These are phyloP conservation scores for Solanum piurae DNA, from an alignment of 257 asterid genomes.

Conservation along the genomic window DNA sequence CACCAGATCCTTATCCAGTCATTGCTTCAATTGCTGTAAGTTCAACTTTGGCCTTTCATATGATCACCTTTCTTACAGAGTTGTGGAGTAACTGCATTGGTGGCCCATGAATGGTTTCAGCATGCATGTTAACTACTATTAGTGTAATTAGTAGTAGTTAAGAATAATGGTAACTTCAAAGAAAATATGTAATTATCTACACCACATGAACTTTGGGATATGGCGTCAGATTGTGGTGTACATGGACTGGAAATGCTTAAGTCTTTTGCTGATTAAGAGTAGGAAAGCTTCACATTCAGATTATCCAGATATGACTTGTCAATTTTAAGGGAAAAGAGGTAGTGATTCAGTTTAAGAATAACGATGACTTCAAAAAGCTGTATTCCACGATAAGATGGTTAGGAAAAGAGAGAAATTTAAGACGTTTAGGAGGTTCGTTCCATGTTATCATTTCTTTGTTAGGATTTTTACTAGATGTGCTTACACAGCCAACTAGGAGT, in stretches of 20 bases:
- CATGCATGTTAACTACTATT: neutral
- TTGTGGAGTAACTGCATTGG: neutral
- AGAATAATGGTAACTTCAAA: neutral
- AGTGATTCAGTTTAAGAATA: neutral
- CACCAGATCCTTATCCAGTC: slow-evolving; percentile 91
- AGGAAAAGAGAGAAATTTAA: neutral
- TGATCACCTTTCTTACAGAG: neutral
- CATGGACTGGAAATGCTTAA: neutral
- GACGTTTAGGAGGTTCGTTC: neutral
- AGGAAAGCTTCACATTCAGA: neutral
- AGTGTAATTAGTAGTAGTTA: neutral
- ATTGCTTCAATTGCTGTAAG: slow-evolving; percentile 84
- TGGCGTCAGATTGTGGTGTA: neutral
- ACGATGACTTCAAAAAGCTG: neutral
- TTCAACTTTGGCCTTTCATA: neutral
- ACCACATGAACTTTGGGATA: neutral
- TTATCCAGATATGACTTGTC: neutral
- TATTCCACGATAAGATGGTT: neutral
- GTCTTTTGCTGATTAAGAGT: neutral
- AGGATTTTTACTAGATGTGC: neutral
- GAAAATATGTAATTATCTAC: neutral
- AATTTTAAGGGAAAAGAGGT: neutral
- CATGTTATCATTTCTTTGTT: neutral
- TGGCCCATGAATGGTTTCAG: neutral
- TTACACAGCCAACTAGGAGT: neutral